Conservation (phyloP, 176 grass and related monocot species). For the Metroxylon sagu region DNA sequence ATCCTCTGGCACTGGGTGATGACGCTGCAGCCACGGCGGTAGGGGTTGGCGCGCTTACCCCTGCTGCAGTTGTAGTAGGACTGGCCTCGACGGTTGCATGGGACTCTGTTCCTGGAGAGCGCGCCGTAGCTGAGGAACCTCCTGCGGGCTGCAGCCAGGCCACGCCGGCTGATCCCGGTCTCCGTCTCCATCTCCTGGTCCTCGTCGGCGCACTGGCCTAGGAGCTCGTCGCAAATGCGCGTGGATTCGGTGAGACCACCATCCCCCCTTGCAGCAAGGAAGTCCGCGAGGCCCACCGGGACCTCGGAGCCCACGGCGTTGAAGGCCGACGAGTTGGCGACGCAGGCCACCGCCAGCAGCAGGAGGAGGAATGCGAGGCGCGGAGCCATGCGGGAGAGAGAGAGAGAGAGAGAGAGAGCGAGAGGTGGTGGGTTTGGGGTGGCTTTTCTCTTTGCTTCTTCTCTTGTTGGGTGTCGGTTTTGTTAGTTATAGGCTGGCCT, state of each 20-base stretch:
- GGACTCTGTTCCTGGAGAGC: constrained; percentile 44
- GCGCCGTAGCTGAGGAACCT: constrained; percentile 62
- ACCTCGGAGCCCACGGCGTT: neutral
- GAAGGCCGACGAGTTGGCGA: neutral
- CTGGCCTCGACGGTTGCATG: constrained; percentile 44
- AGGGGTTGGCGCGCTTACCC: constrained; percentile 39
- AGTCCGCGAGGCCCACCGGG: neutral
- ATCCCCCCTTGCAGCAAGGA: neutral
- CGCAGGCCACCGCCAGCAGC: constrained; percentile 17
- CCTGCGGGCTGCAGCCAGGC: constrained; percentile 17
- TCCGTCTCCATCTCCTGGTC: constrained; percentile 27
- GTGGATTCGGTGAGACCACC: neutral
- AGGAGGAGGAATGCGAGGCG: no score
- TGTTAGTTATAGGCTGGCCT: no score
- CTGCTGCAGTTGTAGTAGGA: constrained; percentile 58
- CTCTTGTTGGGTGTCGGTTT: no score
- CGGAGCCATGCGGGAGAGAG: no score
- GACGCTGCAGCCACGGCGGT: constrained; percentile 56
- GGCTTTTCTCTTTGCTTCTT: no score
- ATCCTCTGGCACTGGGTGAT: constrained; percentile 62
- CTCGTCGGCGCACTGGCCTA: constrained; percentile 37
- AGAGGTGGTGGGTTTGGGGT: no score
- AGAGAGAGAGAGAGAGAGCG: no score
- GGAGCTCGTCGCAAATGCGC: constrained; percentile 17
- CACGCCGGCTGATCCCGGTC: constrained; percentile 6